phyloP scores from a whole-genome alignment of 805 yeast genomes.

The Starmerella bombicola region DNA sequence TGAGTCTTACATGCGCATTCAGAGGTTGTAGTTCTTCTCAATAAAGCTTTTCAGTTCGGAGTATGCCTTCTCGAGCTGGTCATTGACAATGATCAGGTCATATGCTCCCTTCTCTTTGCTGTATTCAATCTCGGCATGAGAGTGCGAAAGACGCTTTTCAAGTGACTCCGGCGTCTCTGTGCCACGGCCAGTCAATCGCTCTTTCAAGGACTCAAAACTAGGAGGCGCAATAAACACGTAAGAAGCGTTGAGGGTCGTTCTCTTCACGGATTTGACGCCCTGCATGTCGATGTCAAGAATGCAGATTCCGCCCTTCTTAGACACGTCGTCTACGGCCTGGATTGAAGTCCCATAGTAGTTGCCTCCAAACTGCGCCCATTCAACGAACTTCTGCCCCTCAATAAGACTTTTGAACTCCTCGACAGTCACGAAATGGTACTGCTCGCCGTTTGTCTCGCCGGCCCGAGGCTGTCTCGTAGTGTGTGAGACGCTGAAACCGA shows the following conservation, averaged over 20 bases:
- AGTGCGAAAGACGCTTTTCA: constrained; percentile 74
- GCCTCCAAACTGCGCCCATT: constrained; percentile 97
- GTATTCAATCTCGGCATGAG: constrained; percentile 76
- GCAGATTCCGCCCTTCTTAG: constrained; percentile 54
- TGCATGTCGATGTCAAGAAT: constrained; percentile 97
- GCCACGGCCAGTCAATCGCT: constrained; percentile 77
- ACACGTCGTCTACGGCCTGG: constrained; percentile 68
- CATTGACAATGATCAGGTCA: constrained; percentile 79
- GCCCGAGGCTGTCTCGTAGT: constrained; percentile 86
- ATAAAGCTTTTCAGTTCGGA: constrained; percentile 66
- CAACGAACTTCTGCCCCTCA: constrained; percentile 66
- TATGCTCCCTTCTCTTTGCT: constrained; percentile 78
- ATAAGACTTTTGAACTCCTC: constrained; percentile 70
- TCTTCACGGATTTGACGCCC: constrained; percentile 88
- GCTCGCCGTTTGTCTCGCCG: constrained; percentile 81
- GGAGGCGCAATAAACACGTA: constrained; percentile 89
- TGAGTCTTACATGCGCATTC: too few species aligned
- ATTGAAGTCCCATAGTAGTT: constrained; percentile 93
- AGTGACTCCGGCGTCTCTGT: constrained; percentile 85
- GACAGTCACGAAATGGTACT: constrained; percentile 75
- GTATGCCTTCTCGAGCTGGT: constrained; percentile 83
- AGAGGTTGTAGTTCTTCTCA: constrained; percentile 9
- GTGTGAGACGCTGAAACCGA: constrained; percentile 89
- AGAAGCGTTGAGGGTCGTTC: constrained; percentile 69
- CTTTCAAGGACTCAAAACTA: constrained; percentile 60